Evolutionary conservation across 129 eudicot genomes (phyloP).

Genomic region (Apium graveolens): DNA sequence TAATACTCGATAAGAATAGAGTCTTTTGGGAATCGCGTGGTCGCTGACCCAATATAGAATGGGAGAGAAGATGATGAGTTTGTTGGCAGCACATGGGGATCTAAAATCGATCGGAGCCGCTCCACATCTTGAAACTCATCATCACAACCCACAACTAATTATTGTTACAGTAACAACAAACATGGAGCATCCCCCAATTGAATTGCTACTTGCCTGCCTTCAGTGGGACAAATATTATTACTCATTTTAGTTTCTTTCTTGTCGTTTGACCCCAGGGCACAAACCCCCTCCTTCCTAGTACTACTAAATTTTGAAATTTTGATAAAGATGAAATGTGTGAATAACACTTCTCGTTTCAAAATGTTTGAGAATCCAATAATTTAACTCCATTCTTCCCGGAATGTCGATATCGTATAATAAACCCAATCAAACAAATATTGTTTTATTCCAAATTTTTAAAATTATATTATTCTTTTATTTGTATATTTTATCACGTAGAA

Average conservation of each 20-base stretch:
- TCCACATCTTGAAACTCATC: conserved; percentile 2
- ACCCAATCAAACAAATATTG: no score
- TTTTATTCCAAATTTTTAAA: no score
- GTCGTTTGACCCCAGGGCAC: neutral
- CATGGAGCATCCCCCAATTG: neutral
- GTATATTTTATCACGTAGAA: no score
- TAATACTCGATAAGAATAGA: neutral
- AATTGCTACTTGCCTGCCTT: neutral
- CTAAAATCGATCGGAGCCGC: neutral
- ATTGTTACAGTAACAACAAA: neutral
- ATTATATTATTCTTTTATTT: no score
- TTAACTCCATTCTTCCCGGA: no score
- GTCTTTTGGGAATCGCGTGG: neutral
- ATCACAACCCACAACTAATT: neutral
- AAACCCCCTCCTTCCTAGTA: neutral
- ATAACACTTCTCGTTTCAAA: no score
- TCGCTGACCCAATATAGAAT: neutral
- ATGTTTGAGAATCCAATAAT: no score
- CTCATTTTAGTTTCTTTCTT: neutral
- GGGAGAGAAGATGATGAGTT: neutral
- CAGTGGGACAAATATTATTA: neutral
- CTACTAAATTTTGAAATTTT: no score
- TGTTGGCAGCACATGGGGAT: conserved; percentile 1
- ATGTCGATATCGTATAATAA: no score
- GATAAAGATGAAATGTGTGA: no score